Conservation (phyloP, 2,329 filamentous ascomycete species). For the Colletotrichum liaoningense region DNA sequence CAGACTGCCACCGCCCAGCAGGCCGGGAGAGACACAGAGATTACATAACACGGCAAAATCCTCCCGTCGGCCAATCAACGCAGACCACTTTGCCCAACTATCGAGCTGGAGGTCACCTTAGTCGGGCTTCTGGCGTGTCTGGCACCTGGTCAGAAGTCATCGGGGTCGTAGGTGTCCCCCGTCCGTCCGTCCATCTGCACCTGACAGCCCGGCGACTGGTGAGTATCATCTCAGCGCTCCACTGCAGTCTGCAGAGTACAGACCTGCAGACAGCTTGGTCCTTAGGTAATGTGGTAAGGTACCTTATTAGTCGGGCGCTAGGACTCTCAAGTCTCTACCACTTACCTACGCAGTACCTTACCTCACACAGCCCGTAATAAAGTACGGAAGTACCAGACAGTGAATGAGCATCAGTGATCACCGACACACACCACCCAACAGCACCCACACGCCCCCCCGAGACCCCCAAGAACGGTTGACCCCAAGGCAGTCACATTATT, state of each 20-base stretch:
- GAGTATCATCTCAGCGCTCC: too few species aligned
- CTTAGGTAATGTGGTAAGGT: neutral
- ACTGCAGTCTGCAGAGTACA: neutral
- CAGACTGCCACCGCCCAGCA: neutral
- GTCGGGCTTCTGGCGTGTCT: neutral
- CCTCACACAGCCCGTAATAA: too few species aligned
- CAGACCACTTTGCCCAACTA: neutral
- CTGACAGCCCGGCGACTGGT: slow-evolving; percentile 4
- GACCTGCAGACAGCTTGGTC: neutral
- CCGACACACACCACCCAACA: neutral
- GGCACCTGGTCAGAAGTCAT: slow-evolving; percentile 1
- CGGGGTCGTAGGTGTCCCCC: neutral
- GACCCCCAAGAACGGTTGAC: neutral
- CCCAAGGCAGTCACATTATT: slow-evolving; percentile 37
- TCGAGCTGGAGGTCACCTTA: neutral
- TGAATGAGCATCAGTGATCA: neutral
- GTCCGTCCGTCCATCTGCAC: slow-evolving; percentile 10
- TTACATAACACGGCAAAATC: neutral
- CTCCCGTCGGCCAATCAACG: neutral
- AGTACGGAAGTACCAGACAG: neutral
- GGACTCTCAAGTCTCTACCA: neutral
- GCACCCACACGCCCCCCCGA: neutral
- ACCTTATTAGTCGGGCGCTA: neutral
- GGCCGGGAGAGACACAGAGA: neutral
- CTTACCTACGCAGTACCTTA: too few species aligned